phyloP scores from a whole-genome alignment of 371 early-diverging fungal genomes.

The Mitosporidium daphniae region DNA sequence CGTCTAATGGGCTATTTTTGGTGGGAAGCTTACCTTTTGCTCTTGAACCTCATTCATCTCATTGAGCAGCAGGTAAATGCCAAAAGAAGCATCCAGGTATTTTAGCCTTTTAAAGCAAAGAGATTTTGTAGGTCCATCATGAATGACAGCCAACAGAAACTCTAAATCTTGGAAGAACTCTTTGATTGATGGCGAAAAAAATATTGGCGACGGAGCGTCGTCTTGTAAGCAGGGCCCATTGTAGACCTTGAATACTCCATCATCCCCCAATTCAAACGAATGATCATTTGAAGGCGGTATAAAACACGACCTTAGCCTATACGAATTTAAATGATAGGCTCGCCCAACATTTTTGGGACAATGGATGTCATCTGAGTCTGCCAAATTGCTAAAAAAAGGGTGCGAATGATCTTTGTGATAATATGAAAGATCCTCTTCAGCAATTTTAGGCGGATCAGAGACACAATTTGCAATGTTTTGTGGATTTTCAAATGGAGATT shows the following conservation, averaged over 20 bases:
- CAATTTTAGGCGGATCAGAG: conserved; percentile 29
- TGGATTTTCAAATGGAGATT: conserved; percentile 36
- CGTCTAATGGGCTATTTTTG: conserved; percentile 4
- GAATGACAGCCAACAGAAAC: conserved; percentile 30
- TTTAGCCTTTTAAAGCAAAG: conserved; percentile 64
- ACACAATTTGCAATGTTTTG: conserved; percentile 32
- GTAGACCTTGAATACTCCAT: conserved; percentile 20
- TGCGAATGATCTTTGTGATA: no score
- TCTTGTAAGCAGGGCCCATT: conserved; percentile 1
- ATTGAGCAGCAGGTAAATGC: conserved; percentile 50
- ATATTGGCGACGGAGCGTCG: conserved; percentile 8
- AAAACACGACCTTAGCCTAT: conserved; percentile 16
- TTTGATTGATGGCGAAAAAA: conserved; percentile 22
- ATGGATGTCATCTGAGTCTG: no score
- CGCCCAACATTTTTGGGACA: conserved; percentile 3
- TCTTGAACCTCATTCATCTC: conserved; percentile 78
- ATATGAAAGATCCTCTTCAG: conserved; percentile 1
- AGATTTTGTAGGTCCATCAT: conserved; percentile 71
- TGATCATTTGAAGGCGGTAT: conserved; percentile 4
- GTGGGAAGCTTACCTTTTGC: conserved; percentile 16
- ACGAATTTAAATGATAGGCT: conserved; percentile 6
- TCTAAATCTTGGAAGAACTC: conserved; percentile 63
- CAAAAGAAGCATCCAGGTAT: conserved; percentile 68
- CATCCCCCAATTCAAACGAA: conserved; percentile 12
- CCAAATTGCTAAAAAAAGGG: no score